Percentiles rank a stretch among this genome's conserved stretches.
These are phyloP conservation scores for Scheffersomyces stipitis DNA, from an alignment of 805 yeast species.

Conservation along the genomic window DNA sequence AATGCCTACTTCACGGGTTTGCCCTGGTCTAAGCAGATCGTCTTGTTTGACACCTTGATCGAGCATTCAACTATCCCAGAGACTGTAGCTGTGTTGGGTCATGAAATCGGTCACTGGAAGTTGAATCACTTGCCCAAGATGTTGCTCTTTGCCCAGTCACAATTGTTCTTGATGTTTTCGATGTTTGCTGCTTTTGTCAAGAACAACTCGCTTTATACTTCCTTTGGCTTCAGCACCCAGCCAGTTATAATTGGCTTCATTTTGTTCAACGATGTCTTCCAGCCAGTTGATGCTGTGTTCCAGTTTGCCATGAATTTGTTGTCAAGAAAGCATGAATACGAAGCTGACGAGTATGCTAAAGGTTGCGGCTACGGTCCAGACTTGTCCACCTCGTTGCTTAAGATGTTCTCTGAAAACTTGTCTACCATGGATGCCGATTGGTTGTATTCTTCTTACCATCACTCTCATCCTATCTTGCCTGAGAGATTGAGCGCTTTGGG, in stretches of 20 bases:
- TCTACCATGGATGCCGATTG: slow-evolving; percentile 87
- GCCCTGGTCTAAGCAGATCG: slow-evolving; percentile 97
- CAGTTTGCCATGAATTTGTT: slow-evolving; percentile 67
- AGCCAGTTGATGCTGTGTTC: slow-evolving; percentile 71
- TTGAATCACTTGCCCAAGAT: slow-evolving; percentile 81
- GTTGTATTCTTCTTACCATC: slow-evolving; percentile 83
- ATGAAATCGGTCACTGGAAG: slow-evolving; percentile 98
- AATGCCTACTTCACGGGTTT: slow-evolving; percentile 95
- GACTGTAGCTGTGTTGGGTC: slow-evolving; percentile 94
- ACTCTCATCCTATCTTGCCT: slow-evolving; percentile 87
- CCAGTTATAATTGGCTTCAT: slow-evolving; percentile 83
- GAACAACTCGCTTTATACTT: slow-evolving; percentile 71
- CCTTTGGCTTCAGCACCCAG: slow-evolving; percentile 72
- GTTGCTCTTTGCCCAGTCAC: slow-evolving; percentile 63
- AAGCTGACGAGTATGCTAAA: slow-evolving; percentile 88
- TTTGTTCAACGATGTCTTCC: slow-evolving; percentile 72
- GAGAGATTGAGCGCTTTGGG: slow-evolving; percentile 84
- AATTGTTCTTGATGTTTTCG: slow-evolving; percentile 63
- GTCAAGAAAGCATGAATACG: slow-evolving; percentile 86
- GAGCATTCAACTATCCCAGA: slow-evolving; percentile 73
- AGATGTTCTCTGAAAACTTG: slow-evolving; percentile 76
- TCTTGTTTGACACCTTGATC: slow-evolving; percentile 87
- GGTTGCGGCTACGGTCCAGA: slow-evolving; percentile 67
- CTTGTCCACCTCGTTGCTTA: slow-evolving; percentile 70
- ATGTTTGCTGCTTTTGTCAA: slow-evolving; percentile 78